phyloP scores from a whole-genome alignment of 768 basidiomycete species.

The Lactifluus rugatus region DNA sequence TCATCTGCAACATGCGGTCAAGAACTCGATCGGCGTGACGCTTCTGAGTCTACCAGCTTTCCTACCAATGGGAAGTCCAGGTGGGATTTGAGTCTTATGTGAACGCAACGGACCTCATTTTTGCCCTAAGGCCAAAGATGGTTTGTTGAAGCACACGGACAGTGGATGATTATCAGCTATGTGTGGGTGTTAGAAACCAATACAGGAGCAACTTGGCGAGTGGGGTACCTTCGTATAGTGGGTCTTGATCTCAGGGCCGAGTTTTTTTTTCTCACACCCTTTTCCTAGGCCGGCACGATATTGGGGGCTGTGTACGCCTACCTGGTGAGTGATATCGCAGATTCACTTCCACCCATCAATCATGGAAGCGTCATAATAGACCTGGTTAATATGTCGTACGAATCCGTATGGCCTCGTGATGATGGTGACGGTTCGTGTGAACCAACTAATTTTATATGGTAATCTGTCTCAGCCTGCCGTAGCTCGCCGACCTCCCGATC shows the following conservation, averaged over 20 bases:
- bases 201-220: slow-evolving; percentile 42
- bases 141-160: slow-evolving; percentile 33
- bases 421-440: slow-evolving; percentile 29
- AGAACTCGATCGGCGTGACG: slow-evolving; percentile 37
- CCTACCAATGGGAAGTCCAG: slow-evolving; percentile 28
- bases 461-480: not conserved
- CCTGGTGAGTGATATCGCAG: slow-evolving; percentile 23
- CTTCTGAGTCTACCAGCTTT: slow-evolving; percentile 37
- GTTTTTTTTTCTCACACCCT: not conserved
- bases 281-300: slow-evolving; percentile 25
- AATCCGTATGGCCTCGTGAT: slow-evolving; percentile 36
- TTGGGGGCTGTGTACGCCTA: slow-evolving; percentile 27
- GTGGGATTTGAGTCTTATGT: slow-evolving; percentile 21
- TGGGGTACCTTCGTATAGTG: slow-evolving; percentile 37
- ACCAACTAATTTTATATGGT: not conserved
- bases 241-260: slow-evolving; percentile 3
- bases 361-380: slow-evolving; percentile 25
- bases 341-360: not conserved
- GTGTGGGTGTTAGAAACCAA: slow-evolving; percentile 44
- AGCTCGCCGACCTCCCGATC: slow-evolving; percentile 37
- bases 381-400: slow-evolving; percentile 30
- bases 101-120: not conserved
- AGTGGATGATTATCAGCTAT: slow-evolving; percentile 44
- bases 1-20: slow-evolving; percentile 37
- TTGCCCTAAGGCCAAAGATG: slow-evolving; percentile 28